Evolutionary conservation across 2,329 filamentous ascomycete species (phyloP), one percentile per base, ranked within the genome.

Genomic region (Corniculantispora saksenae): DNA sequence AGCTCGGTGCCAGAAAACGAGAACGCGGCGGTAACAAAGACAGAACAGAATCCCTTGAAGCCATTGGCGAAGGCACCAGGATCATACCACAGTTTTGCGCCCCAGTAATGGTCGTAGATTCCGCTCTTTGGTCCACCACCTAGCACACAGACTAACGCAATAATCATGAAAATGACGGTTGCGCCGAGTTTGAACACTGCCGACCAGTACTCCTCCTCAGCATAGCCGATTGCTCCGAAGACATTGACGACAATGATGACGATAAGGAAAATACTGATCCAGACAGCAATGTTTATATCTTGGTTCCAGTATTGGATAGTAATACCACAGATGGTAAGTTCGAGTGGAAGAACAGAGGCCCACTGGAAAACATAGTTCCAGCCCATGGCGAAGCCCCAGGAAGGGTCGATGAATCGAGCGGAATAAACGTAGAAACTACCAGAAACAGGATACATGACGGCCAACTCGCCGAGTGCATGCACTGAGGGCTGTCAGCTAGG

Each of bases 1-100:
- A 91, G 80, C 72, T 92, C 90, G 0, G 90, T 92, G 17, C 90
- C 90, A 19, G 87, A 86, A 72, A 92, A 93, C 25, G 90, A 81
- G 71, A 92, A 92, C 4, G 90, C 89, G 3, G 90, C 89, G 1
- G 87, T 91, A 58, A 92, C 89, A 68, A 91, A 91, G 60, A 89
- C 88, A 66, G 83, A 84, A 74, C 89, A 92, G 67, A 92, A 85
- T 1, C 91, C 91, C 68, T 90, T 89, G 79, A 93, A 92, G 32
- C 90, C 90, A 70, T 91, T 86, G 72, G 89, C 79, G 75, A 93
- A 93, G 0, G 83, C 81, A 23, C 83, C 83, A 0, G 83, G 79
- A 27, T 82, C 72, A 62, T 83, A 72, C 83, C 84, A 84, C 40
- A 81, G 79, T 5, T 80, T 78, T 0, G 81, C 81, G 17, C 85